Conservation (phyloP, 202 grass and related monocot genomes). For the Sporobolus alterniflorus region DNA sequence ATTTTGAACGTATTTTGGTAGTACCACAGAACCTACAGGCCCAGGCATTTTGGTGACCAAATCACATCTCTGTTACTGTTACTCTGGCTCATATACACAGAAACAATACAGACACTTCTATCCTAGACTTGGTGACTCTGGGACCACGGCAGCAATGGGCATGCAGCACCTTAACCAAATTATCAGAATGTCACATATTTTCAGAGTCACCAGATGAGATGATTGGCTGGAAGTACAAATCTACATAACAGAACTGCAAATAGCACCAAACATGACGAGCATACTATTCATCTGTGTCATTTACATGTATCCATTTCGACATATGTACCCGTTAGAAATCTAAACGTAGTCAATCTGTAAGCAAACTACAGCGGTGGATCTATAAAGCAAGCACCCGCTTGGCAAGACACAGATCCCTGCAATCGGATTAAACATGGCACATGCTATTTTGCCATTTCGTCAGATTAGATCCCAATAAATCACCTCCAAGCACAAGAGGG, state of each 20-base stretch:
- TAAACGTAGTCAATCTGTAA: neutral
- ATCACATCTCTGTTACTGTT: neutral
- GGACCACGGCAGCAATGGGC: neutral
- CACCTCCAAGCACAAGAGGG: neutral
- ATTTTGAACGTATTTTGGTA: neutral
- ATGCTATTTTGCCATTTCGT: neutral
- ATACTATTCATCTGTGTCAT: neutral
- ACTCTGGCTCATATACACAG: neutral
- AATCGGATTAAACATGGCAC: slow-evolving; percentile 24
- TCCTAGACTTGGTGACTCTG: neutral
- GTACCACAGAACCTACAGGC: neutral
- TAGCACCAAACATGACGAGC: neutral
- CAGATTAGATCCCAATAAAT: slow-evolving; percentile 18
- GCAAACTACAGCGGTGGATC: neutral
- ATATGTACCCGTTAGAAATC: neutral
- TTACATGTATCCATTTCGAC: neutral
- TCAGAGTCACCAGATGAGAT: neutral
- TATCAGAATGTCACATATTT: neutral
- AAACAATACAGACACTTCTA: neutral
- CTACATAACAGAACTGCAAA: neutral
- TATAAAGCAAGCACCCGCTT: neutral
- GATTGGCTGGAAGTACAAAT: neutral
- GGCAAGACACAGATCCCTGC: neutral
- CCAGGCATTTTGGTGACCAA: neutral
- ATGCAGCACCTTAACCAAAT: neutral